Evolutionary conservation across 257 asterid genomes (phyloP), one percentile per base, ranked within the genome.

Genomic region (Nyctanthes arbortristis): DNA sequence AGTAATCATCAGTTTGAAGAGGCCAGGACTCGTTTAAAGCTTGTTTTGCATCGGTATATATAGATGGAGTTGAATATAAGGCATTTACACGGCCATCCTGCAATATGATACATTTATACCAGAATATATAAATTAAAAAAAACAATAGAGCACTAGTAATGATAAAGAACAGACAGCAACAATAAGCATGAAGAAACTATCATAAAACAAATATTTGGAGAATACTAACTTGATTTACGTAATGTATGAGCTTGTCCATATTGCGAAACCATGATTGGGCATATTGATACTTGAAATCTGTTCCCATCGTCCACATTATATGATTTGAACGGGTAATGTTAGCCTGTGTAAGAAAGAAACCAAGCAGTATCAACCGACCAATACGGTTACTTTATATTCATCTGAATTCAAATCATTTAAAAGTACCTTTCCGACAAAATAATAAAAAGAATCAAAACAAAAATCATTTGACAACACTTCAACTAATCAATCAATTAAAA

Each of bases 21-120:
- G 99, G 99, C 99, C 97, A 93, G 28, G 96, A 52, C 75, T 91
- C 90, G 5, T 82, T 79, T 73, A 88, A 73, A 71, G 93, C 94
- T 81, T 89, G 22, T 78, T 94, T 94, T 39, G 97, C 89, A 35
- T 94, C 99, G 6, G 99, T 91, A 75, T 94, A 94, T 68, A 94
- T 59, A 27, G 97, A 88, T 66, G 99, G 99, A 59, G 93, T 88
- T 28, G 99, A 94, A 77, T 94, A 94, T 20, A 94, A 82, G 27
- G 92, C 97, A 88, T 91, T 94, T 73, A 94, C 97, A 74, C 99
- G 99, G 52, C 99, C 99, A 88, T 94, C 99, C 99, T 94, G 82
- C 70, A 69, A 73, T 58, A 27, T 18, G 63, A 40, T 61, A 73
- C 31, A 5, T 13, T 27, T 47, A 59, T 60, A 29, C 49, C 32